These are phyloP conservation scores for Aspergillus glaucus DNA, from an alignment of 2,329 filamentous ascomycete species.

Conservation along the genomic window DNA sequence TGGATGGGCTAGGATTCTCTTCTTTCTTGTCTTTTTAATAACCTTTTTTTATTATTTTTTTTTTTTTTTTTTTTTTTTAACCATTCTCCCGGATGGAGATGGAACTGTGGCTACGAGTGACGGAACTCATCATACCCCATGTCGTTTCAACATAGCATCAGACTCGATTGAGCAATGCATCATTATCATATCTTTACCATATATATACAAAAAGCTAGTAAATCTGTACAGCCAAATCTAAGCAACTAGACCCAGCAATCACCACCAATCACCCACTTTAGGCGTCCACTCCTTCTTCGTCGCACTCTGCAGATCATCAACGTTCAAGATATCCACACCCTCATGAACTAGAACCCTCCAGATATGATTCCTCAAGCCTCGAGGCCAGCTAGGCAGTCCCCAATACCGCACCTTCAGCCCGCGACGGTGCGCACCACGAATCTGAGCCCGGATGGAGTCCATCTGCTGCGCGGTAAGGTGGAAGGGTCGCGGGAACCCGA, in stretches of 20 bases:
- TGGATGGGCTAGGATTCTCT: not conserved
- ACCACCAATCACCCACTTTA: slow-evolving; percentile 30
- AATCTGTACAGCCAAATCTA: not conserved
- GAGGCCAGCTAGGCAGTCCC: slow-evolving; percentile 51
- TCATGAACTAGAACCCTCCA: slow-evolving; percentile 50
- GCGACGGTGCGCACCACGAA: slow-evolving; percentile 44
- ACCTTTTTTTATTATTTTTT: no score
- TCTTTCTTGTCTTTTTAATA: no score
- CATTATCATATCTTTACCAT: no score
- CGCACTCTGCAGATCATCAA: slow-evolving; percentile 50
- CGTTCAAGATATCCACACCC: slow-evolving; percentile 53
- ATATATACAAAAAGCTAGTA: not conserved
- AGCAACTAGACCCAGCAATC: slow-evolving; percentile 1
- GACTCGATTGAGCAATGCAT: no score
- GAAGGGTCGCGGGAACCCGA: slow-evolving; percentile 48
- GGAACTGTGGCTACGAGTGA: no score
- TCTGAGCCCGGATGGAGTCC: slow-evolving; percentile 45
- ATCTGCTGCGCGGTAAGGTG: slow-evolving; percentile 42
- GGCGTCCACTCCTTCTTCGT: slow-evolving; percentile 44
- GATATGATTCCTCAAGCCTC: slow-evolving; percentile 47
- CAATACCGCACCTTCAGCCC: slow-evolving; percentile 54
- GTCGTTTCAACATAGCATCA: no score
- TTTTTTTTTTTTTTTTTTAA: no score
- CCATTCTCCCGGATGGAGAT: no score
- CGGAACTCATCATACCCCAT: no score